Evolutionary conservation across 768 basidiomycete genomes (phyloP), one percentile per base, ranked within the genome.

Genomic region (Hypholoma fasciculare): DNA sequence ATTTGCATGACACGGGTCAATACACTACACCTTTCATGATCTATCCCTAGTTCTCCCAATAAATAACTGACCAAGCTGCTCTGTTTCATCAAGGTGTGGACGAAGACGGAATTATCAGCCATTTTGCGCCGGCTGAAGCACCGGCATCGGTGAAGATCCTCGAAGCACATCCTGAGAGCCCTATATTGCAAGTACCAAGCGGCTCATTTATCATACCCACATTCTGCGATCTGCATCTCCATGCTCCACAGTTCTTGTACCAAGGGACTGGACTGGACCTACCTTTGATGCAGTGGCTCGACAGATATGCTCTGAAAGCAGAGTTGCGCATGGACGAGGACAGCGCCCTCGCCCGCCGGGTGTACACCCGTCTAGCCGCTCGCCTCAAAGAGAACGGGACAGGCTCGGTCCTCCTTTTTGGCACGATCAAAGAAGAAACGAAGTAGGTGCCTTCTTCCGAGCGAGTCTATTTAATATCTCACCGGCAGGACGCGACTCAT

Each of bases 241-340:
- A 96, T 68, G 92, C 93, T 0, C 91, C 94, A 1, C 94, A 96
- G 67, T 94, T 90, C 68, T 77, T 94, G 36, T 95, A 94, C 59
- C 88, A 92, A 56, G 94, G 94, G 2, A 92, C 85, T 1, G 93
- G 94, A 0, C 78, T 95, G 4, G 90, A 96, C 69, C 79, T 93
- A 2, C 90, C 92, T 4, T 72, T 94, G 38, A 87, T 94, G 86
- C 72, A 92, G 62, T 94, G 93, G 93, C 80, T 95, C 7, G 79
- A 92, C 39, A 78, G 80, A 30, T 95, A 95, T 61, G 89, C 92
- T 0, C 93, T 89, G 69, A 85, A 86, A 63, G 89, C 93, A 0
- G 94, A 96, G 67, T 86, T 90, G 59, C 66, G 81, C 16, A 75
- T 96, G 2, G 94, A 96, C 62, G 68, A 64, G 0, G 80, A 90